Conservation (phyloP, 2,329 filamentous ascomycete genomes). For the Penicillium sp. region DNA sequence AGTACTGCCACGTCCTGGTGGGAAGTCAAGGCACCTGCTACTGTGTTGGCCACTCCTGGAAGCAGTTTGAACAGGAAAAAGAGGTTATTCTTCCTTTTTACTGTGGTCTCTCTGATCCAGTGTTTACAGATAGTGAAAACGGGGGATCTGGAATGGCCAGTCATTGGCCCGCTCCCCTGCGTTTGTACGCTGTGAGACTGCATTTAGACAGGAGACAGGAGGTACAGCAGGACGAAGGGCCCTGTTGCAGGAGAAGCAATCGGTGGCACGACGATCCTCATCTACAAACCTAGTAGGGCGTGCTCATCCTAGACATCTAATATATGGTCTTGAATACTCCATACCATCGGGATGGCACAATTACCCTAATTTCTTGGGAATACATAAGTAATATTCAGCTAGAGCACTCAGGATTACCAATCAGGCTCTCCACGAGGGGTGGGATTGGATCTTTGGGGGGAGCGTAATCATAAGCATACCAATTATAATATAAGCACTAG, state of each 20-base stretch:
- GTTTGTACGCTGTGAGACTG: slow-evolving; percentile 6
- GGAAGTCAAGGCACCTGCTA: no score
- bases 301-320: no score
- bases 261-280: background rate
- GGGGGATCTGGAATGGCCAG: background rate
- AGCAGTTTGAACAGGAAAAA: no score
- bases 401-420: no score
- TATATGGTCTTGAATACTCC: no score
- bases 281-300: background rate
- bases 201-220: background rate
- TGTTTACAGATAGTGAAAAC: background rate
- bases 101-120: background rate
- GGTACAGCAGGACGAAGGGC: background rate
- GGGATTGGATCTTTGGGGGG: no score
- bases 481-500: background rate
- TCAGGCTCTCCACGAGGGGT: no score
- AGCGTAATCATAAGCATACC: no score
- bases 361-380: no score
- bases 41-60: background rate
- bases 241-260: background rate
- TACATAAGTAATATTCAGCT: no score
- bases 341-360: no score
- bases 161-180: slow-evolving; percentile 13
- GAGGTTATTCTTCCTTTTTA: background rate
- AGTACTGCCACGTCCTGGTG: no score